Evolutionary conservation across 2,329 filamentous ascomycete species (phyloP), one percentile per base, ranked within the genome.

Genomic region (Penicillium capsulatum): DNA sequence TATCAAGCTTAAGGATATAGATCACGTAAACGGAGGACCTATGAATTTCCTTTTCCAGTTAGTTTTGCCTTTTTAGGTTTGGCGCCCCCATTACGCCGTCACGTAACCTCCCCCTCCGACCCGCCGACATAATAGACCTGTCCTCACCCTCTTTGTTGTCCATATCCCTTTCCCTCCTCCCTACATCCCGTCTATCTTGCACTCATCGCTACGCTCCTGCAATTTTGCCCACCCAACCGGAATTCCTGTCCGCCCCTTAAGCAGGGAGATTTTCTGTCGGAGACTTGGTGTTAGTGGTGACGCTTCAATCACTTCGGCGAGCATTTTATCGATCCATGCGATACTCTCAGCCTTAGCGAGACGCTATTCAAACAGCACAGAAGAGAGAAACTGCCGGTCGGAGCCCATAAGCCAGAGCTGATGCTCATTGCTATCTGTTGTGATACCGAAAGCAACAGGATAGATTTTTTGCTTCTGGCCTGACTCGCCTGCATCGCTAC

Each of bases 291-390:
- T 34, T 3, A 34, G 14, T 34, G 31, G 31, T 7, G 31, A 34
- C 4, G 31, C 31, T 13, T 34, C 11, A 19, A 34, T 34, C 11
- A 17, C 31, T 2, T 34, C 16, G 14, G 31, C 19, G 31, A 34
- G 31, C 31, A 34, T 34, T 34, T 34, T 19, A 19, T 34, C 31
- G 17, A 34, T 34, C 31, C 19, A 24, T 34, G 16, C 11, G 31
- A 34, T 34, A 13, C 19, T 31, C 17, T 14, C 10, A 11, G 29
- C 29, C 14, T 31, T 31, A 2, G 14, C 29, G 4, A 16, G 14
- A 14, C 29, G 29, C 29, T 14, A 31, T 4, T 31, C 29, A 17
- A 31, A 31, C 2, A 16, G 6, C 14, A 14, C 14, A 14, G 29
- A 31, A 3, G 29, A 31, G 13, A 17, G 10, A 6, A 31, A 14